Evolutionary conservation across 352 stramenopile genomes (phyloP).

Genomic region (Globisporangium lucens): DNA sequence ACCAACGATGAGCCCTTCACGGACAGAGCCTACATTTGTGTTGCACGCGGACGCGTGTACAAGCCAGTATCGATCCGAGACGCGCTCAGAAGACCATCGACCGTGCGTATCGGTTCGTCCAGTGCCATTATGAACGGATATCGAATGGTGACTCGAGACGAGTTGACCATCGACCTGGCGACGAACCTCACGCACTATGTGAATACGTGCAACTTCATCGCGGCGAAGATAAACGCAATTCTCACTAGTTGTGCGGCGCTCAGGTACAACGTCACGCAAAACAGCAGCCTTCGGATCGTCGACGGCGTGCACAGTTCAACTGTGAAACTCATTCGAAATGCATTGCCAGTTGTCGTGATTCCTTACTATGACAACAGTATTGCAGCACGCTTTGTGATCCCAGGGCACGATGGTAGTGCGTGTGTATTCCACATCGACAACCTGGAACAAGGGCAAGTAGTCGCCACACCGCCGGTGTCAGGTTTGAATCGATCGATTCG

Average conservation of each 20-base stretch:
- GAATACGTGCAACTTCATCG: too few species aligned
- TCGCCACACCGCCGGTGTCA: too few species aligned
- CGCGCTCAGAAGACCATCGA: neutral
- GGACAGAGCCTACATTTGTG: slow-evolving; percentile 42
- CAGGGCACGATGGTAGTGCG: slow-evolving; percentile 17
- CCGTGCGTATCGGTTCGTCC: slow-evolving; percentile 7
- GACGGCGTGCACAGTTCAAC: slow-evolving; percentile 12
- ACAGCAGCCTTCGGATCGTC: slow-evolving; percentile 16
- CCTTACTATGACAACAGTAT: slow-evolving; percentile 21
- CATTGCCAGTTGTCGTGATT: slow-evolving; percentile 21
- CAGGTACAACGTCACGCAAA: slow-evolving; percentile 26
- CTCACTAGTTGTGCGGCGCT: slow-evolving; percentile 1
- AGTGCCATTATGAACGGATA: slow-evolving; percentile 21
- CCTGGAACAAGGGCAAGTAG: slow-evolving; percentile 13
- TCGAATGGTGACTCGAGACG: slow-evolving; percentile 18
- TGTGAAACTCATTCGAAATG: slow-evolving; percentile 11
- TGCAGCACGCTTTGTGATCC: slow-evolving; percentile 7
- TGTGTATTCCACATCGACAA: slow-evolving; percentile 20
- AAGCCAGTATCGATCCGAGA: slow-evolving; percentile 25
- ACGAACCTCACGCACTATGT: neutral
- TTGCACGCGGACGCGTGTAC: slow-evolving; percentile 30
- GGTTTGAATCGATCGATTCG: too few species aligned
- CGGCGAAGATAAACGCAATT: too few species aligned
- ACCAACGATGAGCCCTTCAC: slow-evolving; percentile 41
- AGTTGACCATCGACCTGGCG: neutral